Conservation (phyloP, 768 basidiomycete species). For the Hygrocybe punicea region DNA sequence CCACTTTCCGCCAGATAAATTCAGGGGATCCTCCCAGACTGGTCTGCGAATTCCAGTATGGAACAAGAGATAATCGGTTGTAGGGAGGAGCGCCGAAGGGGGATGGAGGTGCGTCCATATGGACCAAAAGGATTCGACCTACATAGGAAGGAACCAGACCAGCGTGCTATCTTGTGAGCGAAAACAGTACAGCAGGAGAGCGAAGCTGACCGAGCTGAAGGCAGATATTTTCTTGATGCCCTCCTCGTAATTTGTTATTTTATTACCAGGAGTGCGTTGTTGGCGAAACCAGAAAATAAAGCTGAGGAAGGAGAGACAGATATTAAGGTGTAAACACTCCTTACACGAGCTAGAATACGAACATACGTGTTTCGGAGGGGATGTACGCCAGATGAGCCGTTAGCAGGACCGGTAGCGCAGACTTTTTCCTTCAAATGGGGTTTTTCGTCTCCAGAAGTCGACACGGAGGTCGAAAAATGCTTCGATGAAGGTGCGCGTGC, state of each 20-base stretch:
- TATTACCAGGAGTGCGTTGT: slow-evolving; percentile 85
- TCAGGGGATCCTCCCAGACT: slow-evolving; percentile 94
- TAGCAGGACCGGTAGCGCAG: slow-evolving; percentile 34
- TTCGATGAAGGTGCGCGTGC: slow-evolving; percentile 60
- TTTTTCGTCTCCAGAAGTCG: slow-evolving; percentile 36
- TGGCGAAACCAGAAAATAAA: slow-evolving; percentile 94
- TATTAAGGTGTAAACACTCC: slow-evolving; percentile 14
- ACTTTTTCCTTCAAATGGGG: slow-evolving; percentile 38
- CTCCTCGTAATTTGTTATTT: slow-evolving; percentile 88
- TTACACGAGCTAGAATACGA: slow-evolving; percentile 44
- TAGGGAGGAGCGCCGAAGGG: slow-evolving; percentile 79
- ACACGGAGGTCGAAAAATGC: slow-evolving; percentile 66
- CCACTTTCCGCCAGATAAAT: slow-evolving; percentile 88
- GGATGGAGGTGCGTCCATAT: slow-evolving; percentile 88
- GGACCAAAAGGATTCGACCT: slow-evolving; percentile 96
- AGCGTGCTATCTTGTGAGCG: not conserved
- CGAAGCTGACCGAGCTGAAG: slow-evolving; percentile 70
- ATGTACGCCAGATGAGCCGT: slow-evolving; percentile 49
- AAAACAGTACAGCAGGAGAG: slow-evolving; percentile 8
- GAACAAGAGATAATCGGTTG: slow-evolving; percentile 93
- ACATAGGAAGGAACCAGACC: not conserved
- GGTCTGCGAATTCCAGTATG: slow-evolving; percentile 81
- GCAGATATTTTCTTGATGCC: slow-evolving; percentile 90
- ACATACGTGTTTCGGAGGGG: slow-evolving; percentile 88
- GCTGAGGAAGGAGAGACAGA: slow-evolving; percentile 38